Evolutionary conservation across 192 early-diverging fungal genomes (phyloP), one percentile per base, ranked within the genome.

Genomic region (Glomus cerebriforme): DNA sequence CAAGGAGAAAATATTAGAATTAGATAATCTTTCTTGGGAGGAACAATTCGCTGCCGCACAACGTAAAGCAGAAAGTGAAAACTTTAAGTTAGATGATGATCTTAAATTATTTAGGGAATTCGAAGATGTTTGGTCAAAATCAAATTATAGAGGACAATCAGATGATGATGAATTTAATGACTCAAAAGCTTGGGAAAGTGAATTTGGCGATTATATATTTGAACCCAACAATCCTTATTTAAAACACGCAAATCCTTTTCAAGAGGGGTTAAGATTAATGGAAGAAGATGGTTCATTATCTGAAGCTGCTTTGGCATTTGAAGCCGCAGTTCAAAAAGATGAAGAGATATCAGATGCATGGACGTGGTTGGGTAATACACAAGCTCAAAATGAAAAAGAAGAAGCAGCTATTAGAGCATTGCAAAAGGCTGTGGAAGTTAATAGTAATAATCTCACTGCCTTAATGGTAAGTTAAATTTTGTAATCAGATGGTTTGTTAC

Each of bases 361-460:
- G 98, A 88, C 92, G 83, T 84, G 91, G 83, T 91, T 99, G 5
- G 98, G 98, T 34, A 92, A 93, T 63, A 89, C 88, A 59, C 98
- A 99, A 77, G 96, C 97, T 67, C 97, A 99, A 79, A 99, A 98
- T 81, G 98, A 99, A 85, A 96, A 97, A 80, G 98, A 99, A 80
- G 91, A 92, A 34, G 90, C 92, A 19, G 97, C 98, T 2, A 97
- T 99, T 65, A 92, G 93, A 17, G 95, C 98, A 3, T 85, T 99
- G 71, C 92, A 93, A 63, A 94, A 91, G 78, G 93, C 95, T 22
- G 87, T 96, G 19, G 87, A 87, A 63, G 79, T 93, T n/a, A 90
- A 98, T 81, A 89, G 95, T 6, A 85, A 83, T 34, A 92, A 92
- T 76, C 79, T 91, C 72, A 66, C 82, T 69, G 91, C 91, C 26